Conservation (phyloP, 257 asterid genomes). For the Misopates orontium region DNA sequence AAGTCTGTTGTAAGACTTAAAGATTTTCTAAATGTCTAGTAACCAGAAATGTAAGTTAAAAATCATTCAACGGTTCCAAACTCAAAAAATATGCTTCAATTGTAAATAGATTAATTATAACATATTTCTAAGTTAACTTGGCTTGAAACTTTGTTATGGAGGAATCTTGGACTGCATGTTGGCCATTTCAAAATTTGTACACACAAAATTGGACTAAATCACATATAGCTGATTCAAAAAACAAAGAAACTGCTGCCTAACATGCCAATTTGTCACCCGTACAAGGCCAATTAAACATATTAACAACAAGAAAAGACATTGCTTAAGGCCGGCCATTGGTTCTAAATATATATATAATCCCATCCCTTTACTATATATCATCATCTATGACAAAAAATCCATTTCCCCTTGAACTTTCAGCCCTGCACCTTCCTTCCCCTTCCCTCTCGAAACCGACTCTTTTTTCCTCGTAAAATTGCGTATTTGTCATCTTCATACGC, state of each 20-base stretch:
- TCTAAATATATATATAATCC: conserved; percentile 14
- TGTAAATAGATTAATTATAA: too few relatives aligned
- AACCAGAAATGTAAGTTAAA: too few relatives aligned
- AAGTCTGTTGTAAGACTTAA: too few relatives aligned
- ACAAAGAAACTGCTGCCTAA: conserved; percentile 12
- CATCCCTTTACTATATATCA: background rate
- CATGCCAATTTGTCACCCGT: conserved; percentile 20
- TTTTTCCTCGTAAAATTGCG: background rate
- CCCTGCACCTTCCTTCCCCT: conserved; percentile 10
- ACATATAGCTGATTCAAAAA: background rate
- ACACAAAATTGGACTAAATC: background rate
- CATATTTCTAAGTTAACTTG: too few relatives aligned
- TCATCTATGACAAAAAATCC: conserved; percentile 10
- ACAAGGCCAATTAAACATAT: conserved; percentile 25
- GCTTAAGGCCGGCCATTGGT: conserved; percentile 42
- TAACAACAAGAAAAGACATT: conserved; percentile 35
- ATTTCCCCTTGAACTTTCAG: conserved; percentile 30
- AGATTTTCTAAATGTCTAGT: too few relatives aligned
- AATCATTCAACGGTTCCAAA: too few relatives aligned
- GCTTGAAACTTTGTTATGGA: too few relatives aligned
- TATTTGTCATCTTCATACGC: background rate
- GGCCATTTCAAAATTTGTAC: background rate
- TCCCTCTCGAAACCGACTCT: background rate
- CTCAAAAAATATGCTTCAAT: too few relatives aligned
- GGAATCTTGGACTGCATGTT: background rate